Evolutionary conservation across 768 basidiomycete genomes (phyloP), one percentile per base, ranked within the genome.

Genomic region (Grammothele lineata): DNA sequence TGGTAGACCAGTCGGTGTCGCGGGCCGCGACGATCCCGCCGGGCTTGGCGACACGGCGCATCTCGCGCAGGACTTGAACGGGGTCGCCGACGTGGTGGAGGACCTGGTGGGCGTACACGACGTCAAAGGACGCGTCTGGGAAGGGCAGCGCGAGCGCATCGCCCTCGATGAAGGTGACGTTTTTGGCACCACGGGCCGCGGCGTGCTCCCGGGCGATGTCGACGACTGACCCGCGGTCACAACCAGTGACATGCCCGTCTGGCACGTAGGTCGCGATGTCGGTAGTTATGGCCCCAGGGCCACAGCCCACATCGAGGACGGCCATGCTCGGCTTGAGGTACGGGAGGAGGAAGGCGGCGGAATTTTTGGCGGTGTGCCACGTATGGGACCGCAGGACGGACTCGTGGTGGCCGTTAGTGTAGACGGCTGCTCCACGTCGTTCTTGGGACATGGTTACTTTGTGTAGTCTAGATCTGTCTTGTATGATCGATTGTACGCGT

Each of bases 241-340:
- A 47, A 3, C 74, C 77, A 11, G 66, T 67, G 34, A 77, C 70
- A 7, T 64, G 57, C 0, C 75, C 77, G 23, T 68, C 38, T 1
- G 69, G 66, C 15, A 72, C 69, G 47, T 63, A 62, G 1, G 47
- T 47, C 4, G 30, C 18, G 19, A 80, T 58, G 41, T 70, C 70
- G 24, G 57, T 49, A 1, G 75, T 75, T 58, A 78, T 78, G 14
- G 72, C 73, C 0, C 76, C 78, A 0, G n/a, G 77, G 76, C 78
- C 76, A 50, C 73, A 78, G 9, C 76, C 76, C 26, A 77, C 56
- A 55, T 79, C 77, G 35, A 79, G 71, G 45, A 79, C 65, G 27
- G 59, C 50, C 66, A 71, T 66, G 37, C 56, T 43, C 1, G 70
- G 68, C 22, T 64, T 58, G 24, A 76, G 56, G 32, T 62, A 58